phyloP scores from a whole-genome alignment of 2,329 filamentous ascomycete species.

The Curvularia eragrostidis region DNA sequence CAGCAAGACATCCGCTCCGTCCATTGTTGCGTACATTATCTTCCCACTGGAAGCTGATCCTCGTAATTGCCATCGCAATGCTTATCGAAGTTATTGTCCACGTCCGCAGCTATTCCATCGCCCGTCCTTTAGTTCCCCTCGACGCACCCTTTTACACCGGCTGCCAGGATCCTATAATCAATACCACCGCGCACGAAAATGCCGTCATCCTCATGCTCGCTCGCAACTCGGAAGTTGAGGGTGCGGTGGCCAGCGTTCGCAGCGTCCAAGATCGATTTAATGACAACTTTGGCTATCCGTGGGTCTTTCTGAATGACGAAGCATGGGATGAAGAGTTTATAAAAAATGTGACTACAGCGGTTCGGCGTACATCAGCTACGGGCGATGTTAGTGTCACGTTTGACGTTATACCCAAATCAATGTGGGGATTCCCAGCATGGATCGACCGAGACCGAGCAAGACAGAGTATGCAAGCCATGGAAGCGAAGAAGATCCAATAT shows the following conservation, averaged over 20 bases:
- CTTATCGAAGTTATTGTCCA: constrained; percentile 21
- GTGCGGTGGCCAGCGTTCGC: constrained; percentile 71
- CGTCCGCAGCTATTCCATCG: constrained; percentile 11
- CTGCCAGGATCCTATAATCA: constrained; percentile 17
- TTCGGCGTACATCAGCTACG: constrained; percentile 64
- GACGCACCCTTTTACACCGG: constrained; percentile 22
- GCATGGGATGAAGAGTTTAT: constrained; percentile 92
- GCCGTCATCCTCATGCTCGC: constrained; percentile 89
- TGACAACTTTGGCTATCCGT: constrained; percentile 95
- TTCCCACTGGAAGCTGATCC: constrained; percentile 17
- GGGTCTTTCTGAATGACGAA: constrained; percentile 96
- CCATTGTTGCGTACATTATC: not conserved
- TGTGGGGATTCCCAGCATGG: constrained; percentile 86
- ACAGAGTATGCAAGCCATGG: constrained; percentile 76
- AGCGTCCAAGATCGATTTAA: constrained; percentile 88
- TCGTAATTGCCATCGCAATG: constrained; percentile 3
- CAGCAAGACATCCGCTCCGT: constrained; percentile 4
- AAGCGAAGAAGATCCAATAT: constrained; percentile 82
- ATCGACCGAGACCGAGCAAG: constrained; percentile 41
- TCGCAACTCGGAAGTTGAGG: constrained; percentile 82
- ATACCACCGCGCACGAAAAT: constrained; percentile 71
- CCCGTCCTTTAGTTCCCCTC: constrained; percentile 13
- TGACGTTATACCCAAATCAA: constrained; percentile 83
- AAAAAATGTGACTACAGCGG: constrained; percentile 74
- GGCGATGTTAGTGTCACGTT: constrained; percentile 68